phyloP scores from a whole-genome alignment of 2,329 filamentous ascomycete genomes.

The Fonsecaea erecta region DNA sequence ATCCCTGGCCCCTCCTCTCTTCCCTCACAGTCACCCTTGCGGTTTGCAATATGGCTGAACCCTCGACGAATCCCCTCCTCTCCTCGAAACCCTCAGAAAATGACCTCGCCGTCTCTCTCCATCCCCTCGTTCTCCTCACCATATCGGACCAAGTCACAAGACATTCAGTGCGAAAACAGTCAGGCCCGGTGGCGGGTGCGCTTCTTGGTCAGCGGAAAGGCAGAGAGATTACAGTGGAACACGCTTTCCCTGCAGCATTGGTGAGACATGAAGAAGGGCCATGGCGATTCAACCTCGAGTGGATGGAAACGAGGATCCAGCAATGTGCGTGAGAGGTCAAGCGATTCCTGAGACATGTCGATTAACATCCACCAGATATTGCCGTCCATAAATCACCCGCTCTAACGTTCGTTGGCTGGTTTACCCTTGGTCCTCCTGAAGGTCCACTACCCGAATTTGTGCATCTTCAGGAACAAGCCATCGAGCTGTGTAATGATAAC shows the following conservation, averaged over 20 bases:
- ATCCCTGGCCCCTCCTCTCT: background rate
- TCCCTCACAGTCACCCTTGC: background rate
- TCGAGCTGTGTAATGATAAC: conserved; percentile 73
- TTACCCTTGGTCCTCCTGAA: conserved; percentile 72
- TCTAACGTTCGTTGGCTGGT: conserved; percentile 91
- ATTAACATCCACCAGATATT: conserved; percentile 65
- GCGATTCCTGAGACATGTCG: background rate
- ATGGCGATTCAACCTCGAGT: conserved; percentile 67
- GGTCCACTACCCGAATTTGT: conserved; percentile 72
- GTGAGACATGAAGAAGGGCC: conserved; percentile 57
- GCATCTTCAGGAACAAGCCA: conserved; percentile 77
- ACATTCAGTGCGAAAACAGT: conserved; percentile 76
- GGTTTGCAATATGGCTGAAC: conserved; percentile 52
- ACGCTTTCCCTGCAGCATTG: conserved; percentile 83
- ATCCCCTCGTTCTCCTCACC: conserved; percentile 91
- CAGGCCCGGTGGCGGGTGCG: conserved; percentile 79
- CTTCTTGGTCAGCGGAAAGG: conserved; percentile 92
- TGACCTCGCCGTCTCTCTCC: conserved; percentile 78
- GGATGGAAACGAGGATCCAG: conserved; percentile 78
- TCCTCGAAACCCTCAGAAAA: conserved; percentile 73
- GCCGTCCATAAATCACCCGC: conserved; percentile 82
- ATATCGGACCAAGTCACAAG: conserved; percentile 97
- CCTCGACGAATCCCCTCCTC: conserved; percentile 60
- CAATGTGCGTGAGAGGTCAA: conserved; percentile 70
- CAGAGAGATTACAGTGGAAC: conserved; percentile 85